Base-by-base conservation (phyloP, 352 stramenopile genomes). In the Stramenopiles sp. region DNA sequence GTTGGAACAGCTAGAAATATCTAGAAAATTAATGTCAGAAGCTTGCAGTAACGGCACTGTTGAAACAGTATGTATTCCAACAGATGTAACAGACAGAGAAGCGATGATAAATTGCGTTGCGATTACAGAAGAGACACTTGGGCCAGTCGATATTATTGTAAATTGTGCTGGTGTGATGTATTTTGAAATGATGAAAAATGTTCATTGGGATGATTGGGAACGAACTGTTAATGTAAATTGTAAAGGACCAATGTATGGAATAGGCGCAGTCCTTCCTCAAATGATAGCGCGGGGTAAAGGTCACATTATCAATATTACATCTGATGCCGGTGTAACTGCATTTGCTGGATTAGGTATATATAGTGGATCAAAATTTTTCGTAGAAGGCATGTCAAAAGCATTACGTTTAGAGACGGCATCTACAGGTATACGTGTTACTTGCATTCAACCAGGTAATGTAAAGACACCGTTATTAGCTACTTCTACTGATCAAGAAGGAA, bases 91-190 rank as follows among this genome's bases (percentile, higher is more conserved):
- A n/a, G n/a, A n/a, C n/a, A n/a, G n/a, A n/a, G n/a, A n/a, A n/a
- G n/a, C n/a, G n/a, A n/a, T n/a, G n/a, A n/a, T n/a, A n/a, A n/a
- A n/a, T n/a, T n/a, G n/a, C n/a, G 87, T 92, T 31, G 78, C 80
- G 27, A 86, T 83, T 79, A 87, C 87, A 30, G 88, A 89, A 73
- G 83, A 86, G 30, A 78, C 63, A 1, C 89, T 94, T 43, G 88
- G 88, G 1, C 82, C 86, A 1, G 83, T 95, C 29, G 89, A 95
- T 79, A 93, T 94, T 76, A 84, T 96, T 63, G 87, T 96, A 27
- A 95, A 94, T 84, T 94, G 94, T 74, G 90, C 92, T 74, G 92
- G 92, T 20, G 89, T 96, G 73, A 97, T 96, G 92, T 92, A 92
- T 63, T 95, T 94, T 80, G 92, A 93, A 32, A 83, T 92, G 63